Base-by-base conservation (phyloP, 805 yeast genomes). In the Blastobotrys terrestris region DNA sequence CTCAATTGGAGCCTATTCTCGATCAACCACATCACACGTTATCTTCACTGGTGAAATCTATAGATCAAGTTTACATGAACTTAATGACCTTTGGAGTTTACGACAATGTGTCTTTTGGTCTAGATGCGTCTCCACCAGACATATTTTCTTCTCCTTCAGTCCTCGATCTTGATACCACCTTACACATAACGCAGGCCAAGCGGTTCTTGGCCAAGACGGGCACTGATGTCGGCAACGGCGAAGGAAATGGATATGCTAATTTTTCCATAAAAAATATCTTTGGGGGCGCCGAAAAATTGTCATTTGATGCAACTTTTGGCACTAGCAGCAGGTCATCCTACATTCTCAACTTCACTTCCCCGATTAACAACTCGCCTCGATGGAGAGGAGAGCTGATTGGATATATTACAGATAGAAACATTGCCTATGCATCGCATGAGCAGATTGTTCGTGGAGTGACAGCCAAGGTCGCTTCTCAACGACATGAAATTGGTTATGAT, bases 171-270 rank as follows among this genome's bases (percentile, higher is more conserved):
- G 54, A 44, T 6, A 62, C 63, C 1, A 54, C 58, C 1, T 48
- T 67, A 11, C 42, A 50, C 39, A 53, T 68, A 14, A 50, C 57
- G 7, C 53, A 55, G n/a, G 58, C 60, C 19, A 88, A 88, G 60
- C 77, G 78, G 58, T 85, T 90, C 60, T 77, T 79, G 55, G 91
- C 95, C 50, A 87, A 86, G 61, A 87, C 97, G 0, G 99, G 99
- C 2, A 94, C 98, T 1, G 91, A 90, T 67, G 80, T 94, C 5
- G 98, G 98, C 1, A 92, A 94, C 64, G 96, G 96, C 31, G 98
- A 94, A 72, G 99, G 97, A 31, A 94, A 87, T 64, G 98, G 97
- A 1, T 90, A 91, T 63, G 76, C 89, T 46, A 84, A 87, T 31
- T 80, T 91, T 52, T 90, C 82, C 66, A 72, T 75, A 54, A 67